Conservation (phyloP, 768 basidiomycete genomes). For the Calocybe gangraenosa region DNA sequence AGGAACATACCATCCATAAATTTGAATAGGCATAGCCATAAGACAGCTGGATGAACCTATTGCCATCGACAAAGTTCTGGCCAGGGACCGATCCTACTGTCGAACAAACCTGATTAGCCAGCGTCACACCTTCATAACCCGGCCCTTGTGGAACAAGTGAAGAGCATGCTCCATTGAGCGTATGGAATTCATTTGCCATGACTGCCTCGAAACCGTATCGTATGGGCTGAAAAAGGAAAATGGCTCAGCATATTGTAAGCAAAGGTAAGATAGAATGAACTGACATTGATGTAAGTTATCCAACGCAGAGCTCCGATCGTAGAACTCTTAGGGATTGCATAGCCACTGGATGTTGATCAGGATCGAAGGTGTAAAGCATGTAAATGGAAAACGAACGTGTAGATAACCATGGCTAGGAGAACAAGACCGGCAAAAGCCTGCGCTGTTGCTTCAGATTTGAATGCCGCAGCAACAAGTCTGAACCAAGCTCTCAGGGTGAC, state of each 20-base stretch:
- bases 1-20: constrained; percentile 36
- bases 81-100: constrained; percentile 64
- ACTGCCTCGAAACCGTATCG: constrained; percentile 72
- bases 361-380: background rate
- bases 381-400: constrained; percentile 37
- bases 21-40: constrained; percentile 43
- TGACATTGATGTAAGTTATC: constrained; percentile 61
- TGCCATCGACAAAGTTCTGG: constrained; percentile 56
- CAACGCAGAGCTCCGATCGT: constrained; percentile 71
- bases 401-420: constrained; percentile 51
- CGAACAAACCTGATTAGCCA: constrained; percentile 74
- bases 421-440: constrained; percentile 45
- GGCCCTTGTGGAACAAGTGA: constrained; percentile 58
- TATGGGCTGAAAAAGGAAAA: constrained; percentile 50
- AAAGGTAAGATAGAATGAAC: constrained; percentile 11
- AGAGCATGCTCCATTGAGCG: constrained; percentile 56
- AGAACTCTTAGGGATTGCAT: constrained; percentile 52
- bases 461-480: constrained; percentile 58
- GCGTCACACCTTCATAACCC: constrained; percentile 50
- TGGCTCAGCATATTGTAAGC: constrained; percentile 4
- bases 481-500: constrained; percentile 76
- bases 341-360: constrained; percentile 31
- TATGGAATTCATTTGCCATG: constrained; percentile 80
- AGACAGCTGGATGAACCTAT: constrained; percentile 41
- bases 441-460: constrained; percentile 56